Percentiles rank a stretch among this genome's conserved stretches.
Conservation (phyloP, 345 rosid species). For the Triadica sebifera region DNA sequence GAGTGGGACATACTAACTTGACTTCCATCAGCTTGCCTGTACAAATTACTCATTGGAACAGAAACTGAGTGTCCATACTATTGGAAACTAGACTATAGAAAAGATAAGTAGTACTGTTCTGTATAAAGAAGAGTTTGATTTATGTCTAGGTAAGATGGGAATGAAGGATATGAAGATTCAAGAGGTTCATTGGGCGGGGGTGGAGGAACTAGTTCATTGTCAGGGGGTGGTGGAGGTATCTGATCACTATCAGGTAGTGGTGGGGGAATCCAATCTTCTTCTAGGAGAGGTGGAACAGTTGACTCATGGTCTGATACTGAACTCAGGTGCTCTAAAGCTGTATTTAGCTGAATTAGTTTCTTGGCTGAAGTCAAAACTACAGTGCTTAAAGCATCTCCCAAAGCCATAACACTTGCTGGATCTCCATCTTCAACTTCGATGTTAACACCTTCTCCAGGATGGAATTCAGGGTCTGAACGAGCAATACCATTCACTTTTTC, state of each 20-base stretch:
- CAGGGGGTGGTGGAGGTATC: constrained; percentile 88
- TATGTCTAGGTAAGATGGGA: constrained; percentile 43
- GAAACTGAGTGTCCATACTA: constrained; percentile 48
- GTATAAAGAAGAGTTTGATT: constrained; percentile 46
- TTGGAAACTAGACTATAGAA: constrained; percentile 48
- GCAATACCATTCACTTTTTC: constrained; percentile 32
- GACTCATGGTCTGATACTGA: constrained; percentile 26
- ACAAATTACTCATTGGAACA: constrained; percentile 52
- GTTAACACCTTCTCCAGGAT: constrained; percentile 64
- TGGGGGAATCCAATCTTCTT: constrained; percentile 93
- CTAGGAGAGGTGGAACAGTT: constrained; percentile 59
- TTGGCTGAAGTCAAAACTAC: constrained; percentile 31
- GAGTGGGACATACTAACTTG: constrained; percentile 55
- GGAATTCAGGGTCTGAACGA: constrained; percentile 25
- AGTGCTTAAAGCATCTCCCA: constrained; percentile 25
- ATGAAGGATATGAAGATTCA: constrained; percentile 50
- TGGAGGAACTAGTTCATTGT: constrained; percentile 46
- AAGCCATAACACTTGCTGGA: constrained; percentile 24
- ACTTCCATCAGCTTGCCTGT: constrained; percentile 62
- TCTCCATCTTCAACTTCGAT: constrained; percentile 86
- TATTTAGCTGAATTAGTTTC: constrained; percentile 31
- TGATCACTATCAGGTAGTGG: constrained; percentile 79
- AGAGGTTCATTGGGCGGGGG: constrained; percentile 59
- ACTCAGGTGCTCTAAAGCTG: constrained; percentile 31
- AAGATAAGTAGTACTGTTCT: constrained; percentile 52